phyloP scores from a whole-genome alignment of 1,284 basidiomycete genomes.

The Stygiomarasmius scandens region DNA sequence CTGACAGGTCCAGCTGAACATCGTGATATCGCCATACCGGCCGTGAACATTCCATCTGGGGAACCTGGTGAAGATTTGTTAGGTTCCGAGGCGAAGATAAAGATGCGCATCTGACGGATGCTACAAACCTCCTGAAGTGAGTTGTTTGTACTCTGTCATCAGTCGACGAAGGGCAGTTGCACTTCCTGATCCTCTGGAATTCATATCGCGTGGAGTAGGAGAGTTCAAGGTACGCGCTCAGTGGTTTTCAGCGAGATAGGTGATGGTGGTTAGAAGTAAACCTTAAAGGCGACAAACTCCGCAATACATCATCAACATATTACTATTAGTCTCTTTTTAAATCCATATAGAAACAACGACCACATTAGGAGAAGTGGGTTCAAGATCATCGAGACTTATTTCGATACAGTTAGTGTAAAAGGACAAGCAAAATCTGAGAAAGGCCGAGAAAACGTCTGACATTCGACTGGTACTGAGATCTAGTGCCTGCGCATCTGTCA shows the following conservation, averaged over 20 bases:
- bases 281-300: not conserved
- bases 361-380: too few species aligned
- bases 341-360: too few species aligned
- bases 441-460: too few species aligned
- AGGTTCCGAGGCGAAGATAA: not conserved
- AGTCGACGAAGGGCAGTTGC: slow-evolving; percentile 76
- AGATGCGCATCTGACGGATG: not conserved
- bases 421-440: too few species aligned
- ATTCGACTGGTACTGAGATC: too few species aligned
- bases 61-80: slow-evolving; percentile 54
- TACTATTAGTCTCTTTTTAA: too few species aligned
- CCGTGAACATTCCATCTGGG: slow-evolving; percentile 92
- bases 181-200: slow-evolving; percentile 48
- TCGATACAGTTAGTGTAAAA: too few species aligned
- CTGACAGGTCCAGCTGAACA: not conserved
- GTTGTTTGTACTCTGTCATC: slow-evolving; percentile 93
- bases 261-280: not conserved
- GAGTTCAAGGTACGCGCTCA: not conserved
- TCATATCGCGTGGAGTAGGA: slow-evolving; percentile 28
- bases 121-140: slow-evolving; percentile 57
- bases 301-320: not conserved
- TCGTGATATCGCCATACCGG: slow-evolving; percentile 51
- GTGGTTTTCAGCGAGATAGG: not conserved
- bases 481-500: too few species aligned
- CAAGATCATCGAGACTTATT: too few species aligned